Percentiles rank a stretch among this genome's conserved stretches.
phyloP scores from a whole-genome alignment of 371 early-diverging fungal species.

The Mortierella sp. region DNA sequence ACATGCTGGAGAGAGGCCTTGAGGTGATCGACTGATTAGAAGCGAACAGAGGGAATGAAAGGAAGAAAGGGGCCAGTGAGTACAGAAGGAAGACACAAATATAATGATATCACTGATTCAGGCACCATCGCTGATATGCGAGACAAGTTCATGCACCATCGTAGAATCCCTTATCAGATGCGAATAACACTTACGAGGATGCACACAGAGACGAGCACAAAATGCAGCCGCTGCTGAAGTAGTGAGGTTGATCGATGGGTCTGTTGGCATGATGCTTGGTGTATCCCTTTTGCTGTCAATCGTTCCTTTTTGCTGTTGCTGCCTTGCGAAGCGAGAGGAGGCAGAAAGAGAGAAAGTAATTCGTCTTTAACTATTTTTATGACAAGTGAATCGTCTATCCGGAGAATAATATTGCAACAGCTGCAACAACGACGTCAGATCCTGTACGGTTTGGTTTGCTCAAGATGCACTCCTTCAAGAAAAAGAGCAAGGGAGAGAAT shows the following conservation, averaged over 20 bases:
- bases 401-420: neutral
- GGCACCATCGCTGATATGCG: neutral
- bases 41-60: neutral
- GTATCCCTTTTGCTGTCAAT: neutral
- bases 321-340: neutral
- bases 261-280: neutral
- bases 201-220: constrained; percentile 16
- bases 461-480: neutral
- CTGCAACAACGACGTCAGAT: neutral
- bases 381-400: neutral
- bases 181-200: constrained; percentile 1
- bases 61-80: neutral
- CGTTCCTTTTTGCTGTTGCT: neutral
- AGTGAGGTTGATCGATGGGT: constrained; percentile 6
- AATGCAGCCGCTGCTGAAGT: constrained; percentile 16
- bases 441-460: neutral
- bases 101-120: neutral
- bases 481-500: neutral
- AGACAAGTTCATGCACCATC: neutral
- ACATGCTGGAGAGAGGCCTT: constrained; percentile 20
- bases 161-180: neutral
- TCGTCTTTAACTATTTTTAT: neutral
- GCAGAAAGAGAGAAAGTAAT: neutral
- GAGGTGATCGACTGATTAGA: constrained; percentile 30
- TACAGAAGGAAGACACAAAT: neutral